Base-by-base conservation (phyloP, 2,329 filamentous ascomycete genomes). In the Albifimbria verrucaria region DNA sequence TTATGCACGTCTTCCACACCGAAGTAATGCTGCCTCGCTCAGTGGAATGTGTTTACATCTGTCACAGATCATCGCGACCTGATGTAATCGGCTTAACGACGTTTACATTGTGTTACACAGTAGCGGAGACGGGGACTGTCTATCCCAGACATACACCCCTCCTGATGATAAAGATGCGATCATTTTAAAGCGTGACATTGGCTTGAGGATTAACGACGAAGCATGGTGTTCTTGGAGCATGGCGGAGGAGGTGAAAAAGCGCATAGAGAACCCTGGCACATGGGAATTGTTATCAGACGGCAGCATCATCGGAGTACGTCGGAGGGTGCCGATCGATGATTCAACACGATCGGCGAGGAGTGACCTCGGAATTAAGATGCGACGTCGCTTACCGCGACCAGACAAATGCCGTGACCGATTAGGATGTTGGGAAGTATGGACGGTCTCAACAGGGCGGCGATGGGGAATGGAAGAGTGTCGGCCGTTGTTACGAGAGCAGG, bases 201-300 rank as follows among this genome's bases (percentile, higher is more conserved):
- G 32, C 4, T 39, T 39, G 6, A n/a, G n/a, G n/a, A 12, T 15
- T 39, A 68, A 69, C 1, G 71, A 66, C 17, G 72, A 72, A 32
- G 73, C 71, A 6, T 80, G 75, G 55, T 81, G 77, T 56, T 65
- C 72, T 1, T 85, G 80, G 81, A 63, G 68, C 6, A 75, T 78
- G 21, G 77, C 80, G 2, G 77, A 72, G 17, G 78, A 83, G 58
- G 68, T 75, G 3, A 77, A 72, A 39, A 77, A 80, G 46, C 76
- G 72, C 9, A 75, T 90, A 7, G 68, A 76, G n/a, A 79, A 86
- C 36, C 85, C 86, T 0, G 88, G 88, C 0, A 66, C 72, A 0
- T 91, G 87, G 87, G 81, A 86, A 55, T 73, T 82, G 1, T 73
- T 89, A 7, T 74, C 77, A 1, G 79, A 78, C 26, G 82, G 85